phyloP scores from a whole-genome alignment of 441 rosid genomes.

The Euphorbia corollata region DNA sequence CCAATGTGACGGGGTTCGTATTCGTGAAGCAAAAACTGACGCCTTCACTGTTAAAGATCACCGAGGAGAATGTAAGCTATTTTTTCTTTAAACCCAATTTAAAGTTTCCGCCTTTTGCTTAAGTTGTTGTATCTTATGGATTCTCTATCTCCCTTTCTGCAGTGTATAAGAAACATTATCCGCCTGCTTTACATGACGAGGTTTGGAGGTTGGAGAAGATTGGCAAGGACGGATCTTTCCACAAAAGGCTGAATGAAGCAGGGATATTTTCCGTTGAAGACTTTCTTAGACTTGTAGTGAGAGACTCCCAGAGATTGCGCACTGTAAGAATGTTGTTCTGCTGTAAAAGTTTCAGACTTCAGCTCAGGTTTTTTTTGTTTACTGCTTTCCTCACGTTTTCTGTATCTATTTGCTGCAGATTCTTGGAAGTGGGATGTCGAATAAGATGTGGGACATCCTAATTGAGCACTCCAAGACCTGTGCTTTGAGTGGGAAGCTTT shows the following conservation, averaged over 20 bases:
- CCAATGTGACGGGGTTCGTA: conserved; percentile 49
- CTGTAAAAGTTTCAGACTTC: conserved; percentile 15
- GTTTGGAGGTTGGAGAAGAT: conserved; percentile 94
- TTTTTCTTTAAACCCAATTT: neutral
- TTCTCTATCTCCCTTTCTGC: conserved; percentile 15
- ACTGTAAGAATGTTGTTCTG: conserved; percentile 43
- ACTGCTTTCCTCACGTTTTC: conserved; percentile 7
- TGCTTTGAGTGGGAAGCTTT: conserved; percentile 61
- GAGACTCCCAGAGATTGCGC: conserved; percentile 63
- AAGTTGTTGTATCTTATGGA: neutral
- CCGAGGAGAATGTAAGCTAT: conserved; percentile 74
- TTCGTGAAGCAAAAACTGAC: conserved; percentile 88
- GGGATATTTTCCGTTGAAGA: conserved; percentile 65
- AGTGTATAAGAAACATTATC: conserved; percentile 95
- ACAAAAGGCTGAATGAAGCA: conserved; percentile 67
- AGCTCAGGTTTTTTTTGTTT: neutral
- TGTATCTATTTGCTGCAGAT: conserved; percentile 37
- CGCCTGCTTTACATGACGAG: conserved; percentile 73
- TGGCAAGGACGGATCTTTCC: conserved; percentile 88
- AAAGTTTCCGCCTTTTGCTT: neutral
- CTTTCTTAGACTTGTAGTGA: conserved; percentile 61
- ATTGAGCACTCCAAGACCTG: conserved; percentile 86
- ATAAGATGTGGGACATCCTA: conserved; percentile 89
- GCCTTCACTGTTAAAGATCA: conserved; percentile 89
- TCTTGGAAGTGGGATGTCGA: conserved; percentile 96